Evolutionary conservation across 208 protist genomes (phyloP), one percentile per base, ranked within the genome.

Genomic region (Trypanosoma rangeli): DNA sequence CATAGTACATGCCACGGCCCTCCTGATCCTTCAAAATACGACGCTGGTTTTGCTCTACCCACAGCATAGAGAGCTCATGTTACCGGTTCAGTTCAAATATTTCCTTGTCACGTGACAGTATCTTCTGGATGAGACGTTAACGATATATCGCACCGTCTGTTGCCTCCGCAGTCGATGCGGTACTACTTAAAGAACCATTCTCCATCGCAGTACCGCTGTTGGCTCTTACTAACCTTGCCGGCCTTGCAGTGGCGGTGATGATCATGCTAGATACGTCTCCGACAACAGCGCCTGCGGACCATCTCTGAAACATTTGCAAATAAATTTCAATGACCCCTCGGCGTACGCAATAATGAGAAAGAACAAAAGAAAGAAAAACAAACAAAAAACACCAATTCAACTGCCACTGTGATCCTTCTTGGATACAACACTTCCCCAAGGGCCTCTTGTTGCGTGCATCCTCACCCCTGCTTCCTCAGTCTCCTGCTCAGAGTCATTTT

Each of bases 31-130:
- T 94, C 46, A 96, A 76, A 24, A 90, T 79, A 56, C 91, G 87
- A 31, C 76, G 78, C 57, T 96, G 91, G 35, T 89, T 84, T 65
- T 96, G 86, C 73, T 94, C 82, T 15, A 96, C 86, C 22, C 91
- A 86, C 20, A 93, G 83, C 91, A 96, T 96, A 70, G 83, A 92
- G 12, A 96, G 86, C 81, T 96, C 91, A 56, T 96, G 91, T 70
- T 94, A 87, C 10, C 91, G 83, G 68, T 96, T 96, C 39, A 96
- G 72, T 46, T 94, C 87, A 73, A 96, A 96, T 50, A 96, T 78
- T 26, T 93, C 86, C 77, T 93, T 96, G 68, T 96, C 91, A n/a
- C 79, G 80, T 15, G 79, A 85, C 16, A 96, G 59, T 37, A 96
- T 92, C 44, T 84, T 86, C 20, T 56, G 56, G 37, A 96, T 96